Percentiles rank a stretch among this genome's conserved stretches.
Conservation (phyloP, 2,329 filamentous ascomycete species). For the Neospermospora avenae region DNA sequence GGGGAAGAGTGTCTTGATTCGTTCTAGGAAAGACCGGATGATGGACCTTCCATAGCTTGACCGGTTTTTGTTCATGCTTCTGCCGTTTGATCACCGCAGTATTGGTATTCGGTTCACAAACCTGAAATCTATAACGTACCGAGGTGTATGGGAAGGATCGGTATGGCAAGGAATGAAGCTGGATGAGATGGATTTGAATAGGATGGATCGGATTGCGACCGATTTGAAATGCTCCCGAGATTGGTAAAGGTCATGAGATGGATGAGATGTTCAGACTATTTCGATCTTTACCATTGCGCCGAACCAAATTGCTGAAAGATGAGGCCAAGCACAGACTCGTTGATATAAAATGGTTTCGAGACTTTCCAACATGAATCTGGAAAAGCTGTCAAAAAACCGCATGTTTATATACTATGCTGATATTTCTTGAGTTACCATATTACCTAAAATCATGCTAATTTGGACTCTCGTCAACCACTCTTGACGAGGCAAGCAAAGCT, state of each 20-base stretch:
- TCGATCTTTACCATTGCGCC: not conserved
- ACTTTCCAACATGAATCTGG: not conserved
- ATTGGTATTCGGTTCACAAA: too few species aligned
- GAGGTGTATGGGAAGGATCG: too few species aligned
- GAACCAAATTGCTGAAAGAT: not conserved
- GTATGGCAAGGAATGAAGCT: too few species aligned
- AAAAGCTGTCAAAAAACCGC: too few species aligned
- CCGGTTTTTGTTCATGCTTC: not conserved
- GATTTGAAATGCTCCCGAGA: too few species aligned
- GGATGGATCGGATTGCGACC: not conserved
- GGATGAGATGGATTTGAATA: not conserved
- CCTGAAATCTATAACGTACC: too few species aligned
- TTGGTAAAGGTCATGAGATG: not conserved
- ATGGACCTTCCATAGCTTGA: not conserved
- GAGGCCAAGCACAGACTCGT: not conserved
- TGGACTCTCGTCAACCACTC: too few species aligned
- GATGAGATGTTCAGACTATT: not conserved
- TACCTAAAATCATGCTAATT: too few species aligned
- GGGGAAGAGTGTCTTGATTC: not conserved
- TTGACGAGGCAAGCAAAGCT: too few species aligned
- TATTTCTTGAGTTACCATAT: too few species aligned
- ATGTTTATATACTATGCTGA: too few species aligned
- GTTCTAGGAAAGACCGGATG: not conserved
- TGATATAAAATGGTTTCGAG: too few species aligned
- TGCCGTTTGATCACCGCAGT: not conserved